These are phyloP conservation scores for Alternaria angustiovoidea DNA, from an alignment of 2,329 filamentous ascomycete genomes.

Conservation along the genomic window DNA sequence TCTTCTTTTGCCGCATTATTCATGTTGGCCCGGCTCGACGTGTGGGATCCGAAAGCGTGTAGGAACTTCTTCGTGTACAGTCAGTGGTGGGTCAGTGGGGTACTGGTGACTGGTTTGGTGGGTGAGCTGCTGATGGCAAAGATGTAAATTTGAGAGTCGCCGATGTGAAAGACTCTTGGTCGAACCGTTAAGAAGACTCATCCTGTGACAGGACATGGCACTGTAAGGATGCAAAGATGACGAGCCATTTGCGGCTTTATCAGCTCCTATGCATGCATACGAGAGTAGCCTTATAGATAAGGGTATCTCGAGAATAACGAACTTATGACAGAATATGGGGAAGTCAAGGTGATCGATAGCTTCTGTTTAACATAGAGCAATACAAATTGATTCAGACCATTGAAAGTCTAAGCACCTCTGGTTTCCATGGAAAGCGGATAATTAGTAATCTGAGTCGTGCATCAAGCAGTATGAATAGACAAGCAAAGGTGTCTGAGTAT, in stretches of 20 bases:
- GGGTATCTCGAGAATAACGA: neutral
- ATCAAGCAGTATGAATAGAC: neutral
- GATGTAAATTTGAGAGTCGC: neutral
- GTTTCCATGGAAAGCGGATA: neutral
- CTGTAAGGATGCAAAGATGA: neutral
- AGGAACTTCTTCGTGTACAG: slow-evolving; percentile 10
- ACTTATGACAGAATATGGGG: neutral
- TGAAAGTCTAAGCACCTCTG: neutral
- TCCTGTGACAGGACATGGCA: neutral
- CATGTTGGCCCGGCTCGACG: slow-evolving; percentile 4
- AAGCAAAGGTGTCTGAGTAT: neutral
- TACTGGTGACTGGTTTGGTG: slow-evolving; percentile 4
- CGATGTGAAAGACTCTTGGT: neutral
- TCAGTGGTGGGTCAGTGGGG: slow-evolving; percentile 13
- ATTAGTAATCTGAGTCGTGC: neutral
- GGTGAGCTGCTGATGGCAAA: slow-evolving; percentile 7
- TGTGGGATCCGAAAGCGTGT: slow-evolving; percentile 1
- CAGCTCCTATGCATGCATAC: neutral
- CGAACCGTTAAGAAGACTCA: neutral
- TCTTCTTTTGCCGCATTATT: slow-evolving; percentile 4
- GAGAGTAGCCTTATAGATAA: neutral
- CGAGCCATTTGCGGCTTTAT: neutral
- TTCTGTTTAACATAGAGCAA: neutral
- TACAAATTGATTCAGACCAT: neutral
- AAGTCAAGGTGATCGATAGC: neutral